Conservation (phyloP, 495 filamentous ascomycete species). For the Aspergillus taichungensis region DNA sequence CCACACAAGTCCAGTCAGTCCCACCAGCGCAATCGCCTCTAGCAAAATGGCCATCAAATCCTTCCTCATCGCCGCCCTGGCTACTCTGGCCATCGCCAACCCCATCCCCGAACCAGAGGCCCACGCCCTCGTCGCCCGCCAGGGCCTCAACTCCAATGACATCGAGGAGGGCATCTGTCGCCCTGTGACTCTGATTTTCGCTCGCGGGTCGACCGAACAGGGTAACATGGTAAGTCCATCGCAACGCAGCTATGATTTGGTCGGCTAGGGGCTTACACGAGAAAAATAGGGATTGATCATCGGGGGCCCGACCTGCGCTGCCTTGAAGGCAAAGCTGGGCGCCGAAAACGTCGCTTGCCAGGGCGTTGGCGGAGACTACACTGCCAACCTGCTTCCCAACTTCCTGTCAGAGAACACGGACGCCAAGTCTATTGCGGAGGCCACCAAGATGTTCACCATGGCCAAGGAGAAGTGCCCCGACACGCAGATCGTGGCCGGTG, state of each 20-base stretch:
- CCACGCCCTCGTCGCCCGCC: constrained; percentile 7
- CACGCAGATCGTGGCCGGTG: constrained; percentile 46
- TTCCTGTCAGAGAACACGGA: constrained; percentile 19
- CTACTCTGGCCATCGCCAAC: constrained; percentile 9
- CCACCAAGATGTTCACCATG: constrained; percentile 23
- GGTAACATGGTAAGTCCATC: constrained; percentile 42
- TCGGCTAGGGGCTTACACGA: not conserved
- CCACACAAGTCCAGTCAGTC: not conserved
- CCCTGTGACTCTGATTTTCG: constrained; percentile 43
- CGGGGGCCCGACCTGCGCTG: constrained; percentile 29
- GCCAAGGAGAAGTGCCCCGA: constrained; percentile 39
- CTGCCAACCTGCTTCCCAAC: constrained; percentile 15
- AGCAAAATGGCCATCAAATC: constrained; percentile 8
- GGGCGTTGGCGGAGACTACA: constrained; percentile 28
- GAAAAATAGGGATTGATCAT: constrained; percentile 27
- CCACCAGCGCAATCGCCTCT: not conserved
- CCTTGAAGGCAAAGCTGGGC: constrained; percentile 22
- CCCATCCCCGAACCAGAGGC: constrained; percentile 5
- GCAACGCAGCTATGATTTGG: not conserved
- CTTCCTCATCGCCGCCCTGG: constrained; percentile 10
- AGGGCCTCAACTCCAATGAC: constrained; percentile 23
- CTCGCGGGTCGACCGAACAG: constrained; percentile 39
- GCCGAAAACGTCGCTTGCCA: constrained; percentile 21
- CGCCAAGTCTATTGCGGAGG: constrained; percentile 29
- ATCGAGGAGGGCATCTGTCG: constrained; percentile 35